Conservation (phyloP, 805 yeast species). For the Starmera pachycereana region DNA sequence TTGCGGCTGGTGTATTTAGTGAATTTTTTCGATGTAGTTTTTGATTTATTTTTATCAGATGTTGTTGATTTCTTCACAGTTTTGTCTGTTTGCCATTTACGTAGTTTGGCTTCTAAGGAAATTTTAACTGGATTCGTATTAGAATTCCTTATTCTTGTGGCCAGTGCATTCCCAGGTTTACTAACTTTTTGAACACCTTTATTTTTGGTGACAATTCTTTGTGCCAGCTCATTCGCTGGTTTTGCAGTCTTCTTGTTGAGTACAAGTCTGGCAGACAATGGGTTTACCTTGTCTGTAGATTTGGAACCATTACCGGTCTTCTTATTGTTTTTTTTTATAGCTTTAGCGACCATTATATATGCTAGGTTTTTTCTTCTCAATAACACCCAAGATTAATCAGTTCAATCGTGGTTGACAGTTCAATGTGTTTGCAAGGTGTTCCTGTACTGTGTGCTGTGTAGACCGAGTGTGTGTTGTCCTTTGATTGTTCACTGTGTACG, state of each 20-base stretch:
- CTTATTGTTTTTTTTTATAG: not conserved
- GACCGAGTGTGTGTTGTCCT: no score
- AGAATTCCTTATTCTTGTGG: not conserved
- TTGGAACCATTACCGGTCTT: not conserved
- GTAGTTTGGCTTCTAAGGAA: no score
- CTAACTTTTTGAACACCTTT: not conserved
- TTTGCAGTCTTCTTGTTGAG: not conserved
- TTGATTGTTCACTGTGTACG: no score
- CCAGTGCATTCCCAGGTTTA: not conserved
- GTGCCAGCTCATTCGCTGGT: not conserved
- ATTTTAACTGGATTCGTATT: no score
- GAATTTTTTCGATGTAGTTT: no score
- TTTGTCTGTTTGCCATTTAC: no score
- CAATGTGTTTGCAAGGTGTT: no score
- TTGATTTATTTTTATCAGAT: no score
- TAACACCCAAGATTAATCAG: no score
- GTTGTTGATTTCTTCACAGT: no score
- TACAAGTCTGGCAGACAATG: conserved; percentile 3
- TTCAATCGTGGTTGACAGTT: no score
- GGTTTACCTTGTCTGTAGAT: conserved; percentile 2
- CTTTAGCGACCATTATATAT: not conserved
- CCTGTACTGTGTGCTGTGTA: no score
- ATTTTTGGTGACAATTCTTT: not conserved
- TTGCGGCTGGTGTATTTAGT: not conserved
- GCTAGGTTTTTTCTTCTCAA: not conserved